Conservation (phyloP, 129 eudicot genomes). For the Pseudognaphalium luteoalbum region DNA sequence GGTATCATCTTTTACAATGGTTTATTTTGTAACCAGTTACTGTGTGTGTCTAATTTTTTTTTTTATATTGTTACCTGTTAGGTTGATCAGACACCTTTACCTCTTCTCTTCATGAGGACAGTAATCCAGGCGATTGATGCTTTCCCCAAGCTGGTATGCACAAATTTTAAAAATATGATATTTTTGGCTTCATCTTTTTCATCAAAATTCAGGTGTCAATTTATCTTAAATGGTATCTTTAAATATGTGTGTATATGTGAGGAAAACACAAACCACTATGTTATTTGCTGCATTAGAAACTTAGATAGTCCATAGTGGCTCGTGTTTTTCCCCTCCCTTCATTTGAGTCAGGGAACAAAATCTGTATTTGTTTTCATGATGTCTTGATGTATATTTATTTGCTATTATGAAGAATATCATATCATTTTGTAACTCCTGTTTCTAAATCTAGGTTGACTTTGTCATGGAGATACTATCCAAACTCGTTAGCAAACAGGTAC, state of each 20-base stretch:
- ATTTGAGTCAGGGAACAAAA: neutral
- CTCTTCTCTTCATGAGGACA: constrained; percentile 94
- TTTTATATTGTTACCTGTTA: constrained; percentile 19
- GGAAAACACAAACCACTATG: neutral
- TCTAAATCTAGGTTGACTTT: constrained; percentile 64
- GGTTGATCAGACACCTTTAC: constrained; percentile 92
- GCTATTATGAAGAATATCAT: neutral
- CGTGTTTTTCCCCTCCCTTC: neutral
- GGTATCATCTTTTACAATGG: constrained; percentile 38
- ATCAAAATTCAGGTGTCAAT: neutral
- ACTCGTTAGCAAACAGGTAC: constrained; percentile 87
- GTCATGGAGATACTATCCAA: constrained; percentile 92
- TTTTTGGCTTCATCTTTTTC: neutral
- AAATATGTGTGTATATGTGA: neutral
- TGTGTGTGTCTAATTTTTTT: neutral
- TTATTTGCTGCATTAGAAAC: neutral
- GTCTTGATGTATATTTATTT: neutral
- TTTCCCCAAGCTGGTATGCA: constrained; percentile 76
- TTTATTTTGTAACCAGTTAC: constrained; percentile 4
- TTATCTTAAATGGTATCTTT: neutral
- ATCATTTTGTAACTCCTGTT: constrained; percentile 29
- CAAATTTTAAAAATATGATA: neutral
- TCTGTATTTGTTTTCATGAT: neutral
- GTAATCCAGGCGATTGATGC: constrained; percentile 95
- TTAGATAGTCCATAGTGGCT: neutral